Conservation (phyloP, 2,329 filamentous ascomycete species). For the Neopestalotiopsis clavispora region DNA sequence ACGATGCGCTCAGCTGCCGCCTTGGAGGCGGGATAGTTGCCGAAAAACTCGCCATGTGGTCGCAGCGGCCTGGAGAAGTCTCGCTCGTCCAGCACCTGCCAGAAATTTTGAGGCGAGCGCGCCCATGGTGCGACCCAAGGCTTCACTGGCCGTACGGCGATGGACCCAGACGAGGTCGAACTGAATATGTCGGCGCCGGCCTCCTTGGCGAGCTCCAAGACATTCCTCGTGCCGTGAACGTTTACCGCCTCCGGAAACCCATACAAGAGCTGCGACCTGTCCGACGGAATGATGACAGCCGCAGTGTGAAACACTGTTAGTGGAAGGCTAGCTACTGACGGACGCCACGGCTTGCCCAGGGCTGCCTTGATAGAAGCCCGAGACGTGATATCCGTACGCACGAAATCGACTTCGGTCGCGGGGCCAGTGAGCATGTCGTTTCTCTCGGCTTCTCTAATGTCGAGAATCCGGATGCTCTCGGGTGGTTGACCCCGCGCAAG, state of each 20-base stretch:
- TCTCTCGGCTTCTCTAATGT: conserved; percentile 46
- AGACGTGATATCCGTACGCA: conserved; percentile 50
- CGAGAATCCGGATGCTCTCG: conserved; percentile 51
- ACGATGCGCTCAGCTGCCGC: conserved; percentile 50
- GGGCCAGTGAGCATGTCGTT: conserved; percentile 42
- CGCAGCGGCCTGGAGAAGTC: conserved; percentile 43
- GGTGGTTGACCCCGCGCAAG: conserved; percentile 51
- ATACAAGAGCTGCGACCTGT: conserved; percentile 46
- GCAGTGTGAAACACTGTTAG: conserved; percentile 57
- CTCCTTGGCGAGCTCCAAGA: conserved; percentile 45
- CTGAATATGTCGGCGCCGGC: conserved; percentile 50
- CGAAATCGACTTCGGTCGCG: conserved; percentile 41
- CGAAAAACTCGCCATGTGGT: conserved; percentile 45
- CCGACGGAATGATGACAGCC: conserved; percentile 49
- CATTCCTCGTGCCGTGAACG: conserved; percentile 49
- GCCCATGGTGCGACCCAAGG: conserved; percentile 45
- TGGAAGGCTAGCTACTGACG: conserved; percentile 41
- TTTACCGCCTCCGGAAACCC: conserved; percentile 48
- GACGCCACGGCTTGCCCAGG: conserved; percentile 48
- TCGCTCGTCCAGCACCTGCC: conserved; percentile 48
- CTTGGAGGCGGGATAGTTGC: conserved; percentile 53
- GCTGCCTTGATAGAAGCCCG: conserved; percentile 40
- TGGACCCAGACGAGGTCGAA: conserved; percentile 51
- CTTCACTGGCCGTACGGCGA: conserved; percentile 42
- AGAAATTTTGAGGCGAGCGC: conserved; percentile 40